Evolutionary conservation across 139 green algal species (phyloP), one percentile per base, ranked within the genome.

Genomic region (Ettlia oleoabundans): DNA sequence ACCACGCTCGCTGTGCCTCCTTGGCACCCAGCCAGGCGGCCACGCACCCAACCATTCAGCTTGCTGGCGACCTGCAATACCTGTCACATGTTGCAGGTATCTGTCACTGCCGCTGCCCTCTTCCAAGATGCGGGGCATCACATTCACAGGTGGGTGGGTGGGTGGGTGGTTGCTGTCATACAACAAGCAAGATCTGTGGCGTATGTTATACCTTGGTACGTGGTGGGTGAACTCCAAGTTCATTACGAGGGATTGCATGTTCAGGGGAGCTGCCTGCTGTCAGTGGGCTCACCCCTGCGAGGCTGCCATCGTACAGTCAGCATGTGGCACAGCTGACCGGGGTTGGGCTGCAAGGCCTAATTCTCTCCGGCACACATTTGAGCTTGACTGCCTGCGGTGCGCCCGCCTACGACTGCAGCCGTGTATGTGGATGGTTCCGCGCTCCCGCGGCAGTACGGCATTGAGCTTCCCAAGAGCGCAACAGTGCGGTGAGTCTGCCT

Each of bases 101-200:
- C 86, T 99, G 30, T 95, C 95, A 0, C 91, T 99, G 82, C 95
- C 94, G 2, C 88, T 99, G 80, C 96, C 96, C 21, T 53, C 69
- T 42, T 75, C 86, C 43, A 85, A 84, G 78, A 87, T 69, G 30
- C 77, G 86, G 30, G 78, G 33, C 53, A 41, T 96, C 38, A 68
- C 76, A 21, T 82, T 93, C 43, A 92, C 89, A n/a, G 80, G 69
- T 80, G 58, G 19, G 79, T 65, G 42, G 7, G 42, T 9, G 33
- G 19, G 2, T 3, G 58, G 58, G 7, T 10, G 58, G 58, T 15
- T 58, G 47, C 13, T 15, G 15, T 10, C n/a, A n/a, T n/a, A n/a
- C n/a, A n/a, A n/a, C n/a, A n/a, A n/a, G n/a, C n/a, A n/a, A n/a
- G n/a, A n/a, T n/a, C n/a, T n/a, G n/a, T n/a, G n/a, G n/a, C n/a